These are phyloP conservation scores for Phytophthora colocasiae DNA, from an alignment of 352 stramenopile species.

Conservation along the genomic window DNA sequence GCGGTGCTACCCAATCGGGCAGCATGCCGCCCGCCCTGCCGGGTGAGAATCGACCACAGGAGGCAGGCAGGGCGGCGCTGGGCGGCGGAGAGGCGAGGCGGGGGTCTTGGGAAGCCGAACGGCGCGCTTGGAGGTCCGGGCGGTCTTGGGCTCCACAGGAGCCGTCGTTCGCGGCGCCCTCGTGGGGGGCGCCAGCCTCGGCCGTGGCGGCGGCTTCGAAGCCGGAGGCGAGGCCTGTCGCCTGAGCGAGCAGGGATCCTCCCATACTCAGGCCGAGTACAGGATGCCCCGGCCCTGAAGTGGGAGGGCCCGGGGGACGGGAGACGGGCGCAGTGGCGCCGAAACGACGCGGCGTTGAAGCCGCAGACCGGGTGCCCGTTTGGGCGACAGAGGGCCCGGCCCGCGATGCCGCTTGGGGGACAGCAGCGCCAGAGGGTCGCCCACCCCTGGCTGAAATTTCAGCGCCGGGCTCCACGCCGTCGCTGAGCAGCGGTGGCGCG, in stretches of 20 bases:
- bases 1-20: no score
- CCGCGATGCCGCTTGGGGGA: no score
- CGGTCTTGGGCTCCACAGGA: not conserved
- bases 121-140: not conserved
- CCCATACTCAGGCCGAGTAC: not conserved
- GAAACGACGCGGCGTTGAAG: not conserved
- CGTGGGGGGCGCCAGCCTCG: no score
- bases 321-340: no score
- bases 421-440: no score
- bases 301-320: not conserved
- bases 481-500: no score
- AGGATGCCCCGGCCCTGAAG: not conserved
- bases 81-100: no score
- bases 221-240: not conserved
- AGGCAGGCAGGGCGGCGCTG: not conserved
- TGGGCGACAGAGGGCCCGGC: no score
- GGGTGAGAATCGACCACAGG: not conserved
- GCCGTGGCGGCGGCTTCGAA: not conserved
- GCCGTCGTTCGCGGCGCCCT: not conserved
- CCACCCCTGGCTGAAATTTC: no score
- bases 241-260: not conserved
- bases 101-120: not conserved
- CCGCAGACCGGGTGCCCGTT: no score
- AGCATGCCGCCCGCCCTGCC: conserved; percentile 11
- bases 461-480: no score